These are phyloP conservation scores for Quercus agrifolia DNA, from an alignment of 306 rosid species.

Conservation along the genomic window DNA sequence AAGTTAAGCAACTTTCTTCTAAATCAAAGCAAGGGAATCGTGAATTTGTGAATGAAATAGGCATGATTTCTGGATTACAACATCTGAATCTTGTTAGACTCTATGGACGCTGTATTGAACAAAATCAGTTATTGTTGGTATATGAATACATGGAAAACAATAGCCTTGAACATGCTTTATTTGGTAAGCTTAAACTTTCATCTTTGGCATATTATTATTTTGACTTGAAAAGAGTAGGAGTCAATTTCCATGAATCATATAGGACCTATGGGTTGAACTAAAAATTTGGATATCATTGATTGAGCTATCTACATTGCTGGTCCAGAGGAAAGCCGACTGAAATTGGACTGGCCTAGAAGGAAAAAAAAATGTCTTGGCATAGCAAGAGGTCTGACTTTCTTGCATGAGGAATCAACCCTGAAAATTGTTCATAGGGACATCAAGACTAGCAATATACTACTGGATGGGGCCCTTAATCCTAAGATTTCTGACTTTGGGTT, in stretches of 20 bases:
- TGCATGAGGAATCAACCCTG: conserved; percentile 69
- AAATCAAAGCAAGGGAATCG: conserved; percentile 29
- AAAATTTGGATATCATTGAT: neutral
- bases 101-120: conserved; percentile 25
- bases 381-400: conserved; percentile 73
- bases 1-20: conserved; percentile 27
- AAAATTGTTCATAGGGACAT: conserved; percentile 82
- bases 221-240: neutral
- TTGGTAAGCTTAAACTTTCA: conserved; percentile 18
- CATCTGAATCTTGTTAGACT: conserved; percentile 23
- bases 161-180: conserved; percentile 21
- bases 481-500: conserved; percentile 83
- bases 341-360: conserved; percentile 61
- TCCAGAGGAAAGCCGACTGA: conserved; percentile 21
- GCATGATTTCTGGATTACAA: conserved; percentile 28
- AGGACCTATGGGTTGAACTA: neutral
- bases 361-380: conserved; percentile 63
- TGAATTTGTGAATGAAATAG: conserved; percentile 24
- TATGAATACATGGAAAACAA: conserved; percentile 14
- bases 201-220: neutral
- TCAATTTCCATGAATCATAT: neutral
- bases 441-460: conserved; percentile 75
- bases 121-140: conserved; percentile 19
- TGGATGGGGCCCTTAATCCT: conserved; percentile 58
- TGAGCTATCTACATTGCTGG: conserved; percentile 21